phyloP scores from a whole-genome alignment of 1,284 basidiomycete genomes.

The Malassezia japonica region DNA sequence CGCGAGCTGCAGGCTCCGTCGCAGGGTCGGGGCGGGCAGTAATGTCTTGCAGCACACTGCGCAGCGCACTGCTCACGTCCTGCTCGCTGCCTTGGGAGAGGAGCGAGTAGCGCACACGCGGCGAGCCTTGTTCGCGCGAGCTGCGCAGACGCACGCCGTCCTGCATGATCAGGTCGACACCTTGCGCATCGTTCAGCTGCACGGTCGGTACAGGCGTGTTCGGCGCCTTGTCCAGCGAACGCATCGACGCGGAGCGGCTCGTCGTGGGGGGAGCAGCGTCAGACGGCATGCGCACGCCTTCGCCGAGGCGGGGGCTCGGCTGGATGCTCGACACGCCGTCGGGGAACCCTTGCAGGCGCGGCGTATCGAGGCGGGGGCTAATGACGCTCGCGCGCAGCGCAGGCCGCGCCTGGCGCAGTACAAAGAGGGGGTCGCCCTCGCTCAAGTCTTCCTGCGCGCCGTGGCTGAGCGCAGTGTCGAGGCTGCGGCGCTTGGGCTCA shows the following conservation, averaged over 20 bases:
- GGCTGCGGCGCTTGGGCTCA: constrained; percentile 66
- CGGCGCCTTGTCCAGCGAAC: neutral
- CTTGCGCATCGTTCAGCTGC: constrained; percentile 3
- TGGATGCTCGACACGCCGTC: neutral
- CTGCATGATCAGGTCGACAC: constrained; percentile 8
- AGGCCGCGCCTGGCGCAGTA: constrained; percentile 53
- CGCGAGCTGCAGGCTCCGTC: neutral
- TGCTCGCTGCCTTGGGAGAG: constrained; percentile 1
- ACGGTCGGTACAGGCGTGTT: neutral
- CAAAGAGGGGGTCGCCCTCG: constrained; percentile 74
- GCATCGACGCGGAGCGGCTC: neutral
- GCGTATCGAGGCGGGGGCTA: neutral
- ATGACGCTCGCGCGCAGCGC: neutral
- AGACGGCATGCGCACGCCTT: too few relatives aligned
- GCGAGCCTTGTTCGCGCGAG: constrained; percentile 3
- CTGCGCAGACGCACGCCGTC: constrained; percentile 8
- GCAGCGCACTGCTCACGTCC: constrained; percentile 6
- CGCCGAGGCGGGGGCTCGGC: neutral
- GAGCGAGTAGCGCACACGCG: constrained; percentile 11
- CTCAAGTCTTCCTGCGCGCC: constrained; percentile 60
- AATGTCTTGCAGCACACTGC: neutral
- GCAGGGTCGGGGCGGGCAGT: neutral
- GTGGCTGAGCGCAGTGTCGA: constrained; percentile 65
- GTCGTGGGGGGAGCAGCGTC: neutral
- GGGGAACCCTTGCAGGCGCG: neutral